Evolutionary conservation across 176 grass and related monocot species (phyloP), one percentile per base, ranked within the genome.

Genomic region (Phragmites australis): DNA sequence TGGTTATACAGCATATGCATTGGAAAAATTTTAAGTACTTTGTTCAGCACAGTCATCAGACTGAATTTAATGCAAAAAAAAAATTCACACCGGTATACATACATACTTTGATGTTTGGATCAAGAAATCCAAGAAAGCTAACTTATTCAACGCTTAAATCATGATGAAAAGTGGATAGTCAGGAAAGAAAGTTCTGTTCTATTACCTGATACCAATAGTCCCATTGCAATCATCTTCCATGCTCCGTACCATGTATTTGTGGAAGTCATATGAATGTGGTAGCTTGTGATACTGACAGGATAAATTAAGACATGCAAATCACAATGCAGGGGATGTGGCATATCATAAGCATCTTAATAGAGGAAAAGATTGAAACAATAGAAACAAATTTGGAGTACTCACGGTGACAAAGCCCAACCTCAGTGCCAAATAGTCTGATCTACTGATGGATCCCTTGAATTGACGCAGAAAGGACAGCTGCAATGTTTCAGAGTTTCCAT

Each of bases 221-320:
- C 85, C 86, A 79, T 94, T 87, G 72, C 93, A 97, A 85, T 97
- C 92, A 75, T 97, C 92, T 87, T 97, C 95, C 95, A 97, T 97
- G 86, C 95, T 97, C 82, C 95, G 81, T 55, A 98, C 90, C 84
- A 93, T 93, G 84, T 94, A 98, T 87, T 98, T 98, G 75, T 98
- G 96, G 88, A 98, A 98, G 59, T 98, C 75, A 72, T 98, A 98
- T 61, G 96, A 93, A 89, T 83, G 64, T 10, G 90, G 90, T 56
- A 98, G 71, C 78, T 91, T 89, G 83, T 98, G 92, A 79, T 94
- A 92, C 96, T 94, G 81, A 43, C 43, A 90, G 59, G 8, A 56
- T 90, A 66, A 8, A 27, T 25, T 22, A 61, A 66, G 49, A 81
- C 32, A 78, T 69, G 15, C 48, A 84, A 79, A 85, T 53, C 48